Conservation (phyloP, 805 yeast species). For the Kodamaea nitidulidarum region DNA sequence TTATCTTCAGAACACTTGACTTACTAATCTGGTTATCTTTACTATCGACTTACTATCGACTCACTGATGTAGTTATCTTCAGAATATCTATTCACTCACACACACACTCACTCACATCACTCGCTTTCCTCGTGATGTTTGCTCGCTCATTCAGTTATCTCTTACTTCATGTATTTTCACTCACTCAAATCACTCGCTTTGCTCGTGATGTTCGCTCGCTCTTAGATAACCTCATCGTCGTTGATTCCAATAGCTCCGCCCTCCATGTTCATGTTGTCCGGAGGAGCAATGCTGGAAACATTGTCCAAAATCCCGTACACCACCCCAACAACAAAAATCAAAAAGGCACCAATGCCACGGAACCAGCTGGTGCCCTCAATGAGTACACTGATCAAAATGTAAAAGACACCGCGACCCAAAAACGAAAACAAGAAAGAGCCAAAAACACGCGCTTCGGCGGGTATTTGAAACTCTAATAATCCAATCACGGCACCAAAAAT, state of each 20-base stretch:
- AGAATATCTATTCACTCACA: no score
- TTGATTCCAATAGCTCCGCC: constrained; percentile 32
- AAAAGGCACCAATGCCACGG: constrained; percentile 48
- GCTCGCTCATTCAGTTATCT: no score
- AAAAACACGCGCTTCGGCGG: constrained; percentile 60
- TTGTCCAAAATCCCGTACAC: constrained; percentile 62
- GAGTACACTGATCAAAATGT: constrained; percentile 34
- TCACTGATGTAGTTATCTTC: no score
- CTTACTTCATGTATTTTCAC: background rate
- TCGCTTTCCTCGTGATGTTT: no score
- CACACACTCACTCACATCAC: no score
- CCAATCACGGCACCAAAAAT: constrained; percentile 53
- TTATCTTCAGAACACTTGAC: no score
- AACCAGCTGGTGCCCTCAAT: constrained; percentile 50
- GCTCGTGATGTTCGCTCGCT: no score
- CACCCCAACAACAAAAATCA: constrained; percentile 59
- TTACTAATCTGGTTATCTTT: no score
- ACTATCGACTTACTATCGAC: no score
- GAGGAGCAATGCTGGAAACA: constrained; percentile 71
- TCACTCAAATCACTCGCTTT: no score
- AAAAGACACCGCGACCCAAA: constrained; percentile 66
- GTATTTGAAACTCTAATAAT: constrained; percentile 46
- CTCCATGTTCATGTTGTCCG: constrained; percentile 67
- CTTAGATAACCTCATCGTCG: constrained; percentile 37
- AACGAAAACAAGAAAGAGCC: constrained; percentile 68